Conservation (phyloP, 1,284 basidiomycete genomes). For the Ceratobasidium sp. region DNA sequence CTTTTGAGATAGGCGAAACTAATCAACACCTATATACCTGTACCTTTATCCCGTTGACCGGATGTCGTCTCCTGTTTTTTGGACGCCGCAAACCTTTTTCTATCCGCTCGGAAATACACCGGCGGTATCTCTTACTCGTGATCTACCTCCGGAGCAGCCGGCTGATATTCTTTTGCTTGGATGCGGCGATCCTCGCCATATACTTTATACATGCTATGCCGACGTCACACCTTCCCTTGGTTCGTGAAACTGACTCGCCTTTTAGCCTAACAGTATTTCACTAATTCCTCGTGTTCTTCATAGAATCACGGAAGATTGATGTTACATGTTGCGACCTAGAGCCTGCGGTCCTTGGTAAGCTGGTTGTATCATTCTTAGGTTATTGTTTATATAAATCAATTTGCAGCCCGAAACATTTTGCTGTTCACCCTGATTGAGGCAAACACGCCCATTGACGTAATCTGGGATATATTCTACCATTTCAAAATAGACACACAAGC, state of each 20-base stretch:
- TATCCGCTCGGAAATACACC: constrained; percentile 69
- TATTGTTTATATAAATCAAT: background rate
- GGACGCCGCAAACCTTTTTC: constrained; percentile 17
- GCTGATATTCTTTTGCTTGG: constrained; percentile 68
- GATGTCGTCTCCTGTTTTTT: too few relatives aligned
- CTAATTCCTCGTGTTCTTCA: background rate
- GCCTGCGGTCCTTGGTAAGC: constrained; percentile 69
- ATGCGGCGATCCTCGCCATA: constrained; percentile 71
- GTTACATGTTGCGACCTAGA: constrained; percentile 74
- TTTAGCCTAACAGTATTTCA: background rate
- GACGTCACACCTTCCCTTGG: constrained; percentile 56
- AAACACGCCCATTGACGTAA: background rate
- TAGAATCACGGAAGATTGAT: constrained; percentile 64
- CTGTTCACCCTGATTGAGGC: constrained; percentile 8
- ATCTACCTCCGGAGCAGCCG: constrained; percentile 64
- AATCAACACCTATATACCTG: too few relatives aligned
- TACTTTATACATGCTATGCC: constrained; percentile 67
- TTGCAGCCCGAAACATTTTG: constrained; percentile 19
- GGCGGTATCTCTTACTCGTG: constrained; percentile 65
- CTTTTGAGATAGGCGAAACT: too few relatives aligned
- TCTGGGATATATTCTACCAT: too few relatives aligned
- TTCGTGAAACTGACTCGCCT: too few relatives aligned
- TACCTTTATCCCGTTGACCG: too few relatives aligned
- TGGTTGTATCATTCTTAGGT: background rate
- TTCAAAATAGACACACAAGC: constrained; percentile 23